These are phyloP conservation scores for Neopestalotiopsis sp. DNA, from an alignment of 2,329 filamentous ascomycete species.

Conservation along the genomic window DNA sequence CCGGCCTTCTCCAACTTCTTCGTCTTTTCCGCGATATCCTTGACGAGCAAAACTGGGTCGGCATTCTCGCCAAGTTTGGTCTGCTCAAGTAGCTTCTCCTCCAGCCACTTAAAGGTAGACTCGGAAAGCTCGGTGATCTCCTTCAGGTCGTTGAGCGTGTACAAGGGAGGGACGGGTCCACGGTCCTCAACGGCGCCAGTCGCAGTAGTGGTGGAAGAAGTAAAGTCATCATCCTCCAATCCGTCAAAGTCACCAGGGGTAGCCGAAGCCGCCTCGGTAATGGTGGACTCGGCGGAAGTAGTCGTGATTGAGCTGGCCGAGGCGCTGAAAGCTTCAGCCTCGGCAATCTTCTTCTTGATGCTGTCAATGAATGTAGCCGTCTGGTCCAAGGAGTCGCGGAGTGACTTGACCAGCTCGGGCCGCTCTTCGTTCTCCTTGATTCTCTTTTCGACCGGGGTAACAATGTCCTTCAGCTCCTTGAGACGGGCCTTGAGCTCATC, in stretches of 20 bases:
- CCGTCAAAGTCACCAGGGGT: conserved; percentile 66
- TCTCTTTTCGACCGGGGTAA: conserved; percentile 77
- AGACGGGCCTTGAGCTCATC: conserved; percentile 79
- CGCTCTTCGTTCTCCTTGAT: conserved; percentile 75
- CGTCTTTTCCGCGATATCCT: conserved; percentile 73
- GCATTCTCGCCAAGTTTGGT: conserved; percentile 71
- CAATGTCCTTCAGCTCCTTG: conserved; percentile 77
- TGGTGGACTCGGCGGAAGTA: conserved; percentile 47
- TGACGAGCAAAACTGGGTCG: conserved; percentile 75
- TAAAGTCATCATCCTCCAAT: conserved; percentile 73
- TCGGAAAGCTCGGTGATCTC: conserved; percentile 67
- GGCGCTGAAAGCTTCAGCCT: conserved; percentile 68
- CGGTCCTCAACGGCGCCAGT: conserved; percentile 54
- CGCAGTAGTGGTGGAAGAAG: conserved; percentile 39
- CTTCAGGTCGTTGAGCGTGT: conserved; percentile 75
- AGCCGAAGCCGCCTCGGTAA: conserved; percentile 53
- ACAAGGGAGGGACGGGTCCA: conserved; percentile 68
- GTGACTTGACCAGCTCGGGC: conserved; percentile 69
- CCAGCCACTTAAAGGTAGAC: conserved; percentile 74
- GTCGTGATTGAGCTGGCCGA: conserved; percentile 56
- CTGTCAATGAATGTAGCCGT: conserved; percentile 73
- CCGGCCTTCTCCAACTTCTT: conserved; percentile 74
- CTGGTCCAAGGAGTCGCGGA: conserved; percentile 75
- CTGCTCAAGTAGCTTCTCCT: conserved; percentile 73
- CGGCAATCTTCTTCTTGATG: conserved; percentile 72